phyloP scores from a whole-genome alignment of 2,329 filamentous ascomycete genomes.

The Fonsecaea pugnacius region DNA sequence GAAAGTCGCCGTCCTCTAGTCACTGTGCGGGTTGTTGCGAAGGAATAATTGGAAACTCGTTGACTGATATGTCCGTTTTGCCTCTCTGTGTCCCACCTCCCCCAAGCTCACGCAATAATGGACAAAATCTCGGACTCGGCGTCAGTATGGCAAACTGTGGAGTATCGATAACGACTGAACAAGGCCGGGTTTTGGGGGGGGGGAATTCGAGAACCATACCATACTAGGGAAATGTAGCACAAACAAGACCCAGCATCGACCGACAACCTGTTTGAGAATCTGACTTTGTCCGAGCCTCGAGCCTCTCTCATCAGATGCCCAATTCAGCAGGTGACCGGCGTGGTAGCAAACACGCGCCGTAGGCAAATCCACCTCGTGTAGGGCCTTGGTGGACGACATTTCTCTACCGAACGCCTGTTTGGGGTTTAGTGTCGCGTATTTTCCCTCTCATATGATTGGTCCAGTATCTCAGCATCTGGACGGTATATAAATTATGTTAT shows the following conservation, averaged over 20 bases:
- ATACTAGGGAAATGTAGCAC: constrained; percentile 1
- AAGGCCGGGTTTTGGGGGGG: constrained; percentile 1
- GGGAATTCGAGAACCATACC: constrained; percentile 3
- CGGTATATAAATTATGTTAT: constrained; percentile 11
- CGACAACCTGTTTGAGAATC: constrained; percentile 11
- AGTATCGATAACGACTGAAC: constrained; percentile 16
- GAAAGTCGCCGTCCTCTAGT: constrained; percentile 12
- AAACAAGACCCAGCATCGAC: neutral
- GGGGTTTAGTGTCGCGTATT: constrained; percentile 17
- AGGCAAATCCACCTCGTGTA: constrained; percentile 13
- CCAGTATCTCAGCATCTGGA: neutral
- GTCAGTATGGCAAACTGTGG: neutral
- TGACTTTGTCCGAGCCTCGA: constrained; percentile 10
- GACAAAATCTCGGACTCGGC: constrained; percentile 1
- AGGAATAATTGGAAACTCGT: neutral
- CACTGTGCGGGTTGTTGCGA: neutral
- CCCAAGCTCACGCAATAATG: neutral
- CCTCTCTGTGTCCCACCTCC: constrained; percentile 11
- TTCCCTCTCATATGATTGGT: constrained; percentile 16
- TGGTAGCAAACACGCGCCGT: neutral
- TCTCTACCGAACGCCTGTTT: constrained; percentile 29
- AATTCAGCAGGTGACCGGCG: constrained; percentile 22
- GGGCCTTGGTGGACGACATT: constrained; percentile 18
- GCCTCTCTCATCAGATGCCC: constrained; percentile 23
- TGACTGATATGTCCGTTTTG: neutral